Evolutionary conservation across 1,284 basidiomycete species (phyloP), one percentile per base, ranked within the genome.

Genomic region (Trichosporon faecale): DNA sequence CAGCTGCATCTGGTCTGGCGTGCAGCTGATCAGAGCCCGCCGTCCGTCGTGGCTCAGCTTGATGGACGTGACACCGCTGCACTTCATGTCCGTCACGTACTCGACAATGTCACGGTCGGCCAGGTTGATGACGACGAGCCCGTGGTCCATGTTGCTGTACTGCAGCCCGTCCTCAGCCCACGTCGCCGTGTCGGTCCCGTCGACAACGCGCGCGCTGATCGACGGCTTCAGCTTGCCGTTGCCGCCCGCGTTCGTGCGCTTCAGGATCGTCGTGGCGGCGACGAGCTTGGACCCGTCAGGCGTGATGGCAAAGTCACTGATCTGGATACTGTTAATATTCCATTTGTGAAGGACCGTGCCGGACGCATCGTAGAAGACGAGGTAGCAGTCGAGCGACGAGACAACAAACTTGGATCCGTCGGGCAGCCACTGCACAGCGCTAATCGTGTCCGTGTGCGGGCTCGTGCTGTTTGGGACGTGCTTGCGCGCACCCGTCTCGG

Each of bases 381-480:
- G 89, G 82, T 90, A 91, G 74, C 90, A 89, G 82, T 99, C 96
- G 83, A 97, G 87, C 52, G 91, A 92, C 61, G 91, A 91, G 4
- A 94, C 97, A 72, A 98, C 88, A 80, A 98, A 98, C 12, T 92
- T 92, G 18, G 89, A 89, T 35, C 91, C 91, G 80, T 97, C 91
- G 9, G 94, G 91, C 63, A 95, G 85, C 94, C 95, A 98, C 52
- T 89, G 87, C 55, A 97, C 87, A 0, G 93, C 89, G 25, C 92
- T 92, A 63, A 99, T 92, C 5, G 90, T 91, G 74, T 98, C 94
- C 60, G 85, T 85, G 82, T 98, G 95, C 49, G 74, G 78, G 0
- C 75, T 74, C 8, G 69, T 64, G 18, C 75, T 72, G 4, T 67
- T 67, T 3, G 66, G 63, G 29, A 66, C 65, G 4, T 74, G 63